Evolutionary conservation across 352 stramenopile genomes (phyloP).

Genomic region (Albugo candida): DNA sequence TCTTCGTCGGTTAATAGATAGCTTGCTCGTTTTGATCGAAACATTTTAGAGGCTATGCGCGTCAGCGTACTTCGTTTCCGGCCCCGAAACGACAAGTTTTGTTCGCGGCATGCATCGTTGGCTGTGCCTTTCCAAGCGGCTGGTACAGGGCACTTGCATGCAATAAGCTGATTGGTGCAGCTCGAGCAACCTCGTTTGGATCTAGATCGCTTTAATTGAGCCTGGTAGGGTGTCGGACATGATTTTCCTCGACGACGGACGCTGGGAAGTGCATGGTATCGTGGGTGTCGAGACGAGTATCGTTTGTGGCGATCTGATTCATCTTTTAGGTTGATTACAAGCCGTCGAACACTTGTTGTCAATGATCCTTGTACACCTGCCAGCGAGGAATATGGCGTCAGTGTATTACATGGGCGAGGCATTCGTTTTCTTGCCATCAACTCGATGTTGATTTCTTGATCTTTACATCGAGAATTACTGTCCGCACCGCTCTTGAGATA

Average conservation of each 20-base stretch:
- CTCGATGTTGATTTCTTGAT: slow-evolving; percentile 4
- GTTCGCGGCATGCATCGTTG: not conserved
- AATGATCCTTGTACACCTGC: slow-evolving; percentile 29
- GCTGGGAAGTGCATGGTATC: slow-evolving; percentile 1
- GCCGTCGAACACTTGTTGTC: slow-evolving; percentile 44
- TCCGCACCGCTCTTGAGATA: slow-evolving; percentile 5
- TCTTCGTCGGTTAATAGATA: slow-evolving; percentile 68
- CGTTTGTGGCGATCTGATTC: slow-evolving; percentile 25
- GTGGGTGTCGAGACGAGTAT: not conserved
- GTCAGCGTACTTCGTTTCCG: slow-evolving; percentile 36
- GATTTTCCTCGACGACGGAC: slow-evolving; percentile 38
- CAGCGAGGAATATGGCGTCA: not conserved
- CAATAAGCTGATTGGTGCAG: too few relatives aligned
- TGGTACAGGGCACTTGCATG: too few relatives aligned
- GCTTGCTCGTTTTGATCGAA: slow-evolving; percentile 49
- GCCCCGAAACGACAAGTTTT: not conserved
- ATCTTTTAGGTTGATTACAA: slow-evolving; percentile 55
- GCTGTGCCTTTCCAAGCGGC: too few relatives aligned
- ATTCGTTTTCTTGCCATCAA: slow-evolving; percentile 6
- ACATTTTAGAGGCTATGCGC: slow-evolving; percentile 34
- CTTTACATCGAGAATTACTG: slow-evolving; percentile 1
- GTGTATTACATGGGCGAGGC: slow-evolving; percentile 8
- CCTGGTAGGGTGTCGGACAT: slow-evolving; percentile 14
- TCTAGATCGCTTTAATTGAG: too few relatives aligned
- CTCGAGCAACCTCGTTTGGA: too few relatives aligned